Evolutionary conservation across 1,284 basidiomycete genomes (phyloP).

Genomic region (Sanghuangporus sanghuang): DNA sequence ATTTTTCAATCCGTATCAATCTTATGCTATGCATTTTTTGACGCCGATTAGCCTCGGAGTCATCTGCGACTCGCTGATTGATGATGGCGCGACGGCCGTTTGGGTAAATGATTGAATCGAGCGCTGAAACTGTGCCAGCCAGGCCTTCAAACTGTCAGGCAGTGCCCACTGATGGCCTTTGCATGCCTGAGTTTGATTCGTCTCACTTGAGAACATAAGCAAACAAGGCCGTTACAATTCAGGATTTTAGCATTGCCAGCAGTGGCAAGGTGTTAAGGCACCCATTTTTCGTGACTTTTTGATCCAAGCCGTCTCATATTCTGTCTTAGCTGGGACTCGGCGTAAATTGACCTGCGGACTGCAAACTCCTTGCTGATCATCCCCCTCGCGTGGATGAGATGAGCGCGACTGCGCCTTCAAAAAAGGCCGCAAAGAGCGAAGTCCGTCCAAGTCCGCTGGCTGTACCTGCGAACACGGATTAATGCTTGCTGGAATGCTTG

Average conservation of each 20-base stretch:
- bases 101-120: constrained; percentile 7
- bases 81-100: constrained; percentile 3
- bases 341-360: neutral
- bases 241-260: neutral
- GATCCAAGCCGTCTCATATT: neutral
- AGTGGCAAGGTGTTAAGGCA: neutral
- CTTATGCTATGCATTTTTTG: constrained; percentile 4
- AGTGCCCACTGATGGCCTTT: neutral
- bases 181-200: neutral
- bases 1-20: neutral
- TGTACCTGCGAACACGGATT: neutral
- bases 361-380: neutral
- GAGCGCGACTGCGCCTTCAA: neutral
- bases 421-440: neutral
- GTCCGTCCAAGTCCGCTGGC: constrained; percentile 3
- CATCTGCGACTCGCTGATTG: constrained; percentile 1
- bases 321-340: neutral
- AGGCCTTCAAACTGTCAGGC: constrained; percentile 2
- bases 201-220: neutral
- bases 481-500: neutral
- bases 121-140: constrained; percentile 9
- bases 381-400: neutral
- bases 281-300: neutral
- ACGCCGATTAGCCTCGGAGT: neutral
- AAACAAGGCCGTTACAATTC: neutral